Conservation (phyloP, 495 filamentous ascomycete species). For the Penicillium coprophilum region DNA sequence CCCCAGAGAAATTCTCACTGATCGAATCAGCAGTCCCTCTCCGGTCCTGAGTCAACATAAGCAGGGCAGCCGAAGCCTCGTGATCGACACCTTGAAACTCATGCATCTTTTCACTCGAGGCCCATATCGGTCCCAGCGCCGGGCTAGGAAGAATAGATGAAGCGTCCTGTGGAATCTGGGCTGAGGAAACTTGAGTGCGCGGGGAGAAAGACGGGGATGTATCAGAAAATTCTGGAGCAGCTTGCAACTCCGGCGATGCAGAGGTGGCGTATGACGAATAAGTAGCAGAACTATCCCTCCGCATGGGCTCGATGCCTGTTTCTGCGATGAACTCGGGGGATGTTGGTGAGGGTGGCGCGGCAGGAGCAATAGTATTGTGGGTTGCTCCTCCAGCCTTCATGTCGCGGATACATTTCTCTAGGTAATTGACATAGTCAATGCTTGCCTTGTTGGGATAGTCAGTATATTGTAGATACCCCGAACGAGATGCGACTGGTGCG, state of each 20-base stretch:
- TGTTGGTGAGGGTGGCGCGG: slow-evolving; percentile 36
- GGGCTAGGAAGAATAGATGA: slow-evolving; percentile 45
- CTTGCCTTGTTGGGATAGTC: slow-evolving; percentile 65
- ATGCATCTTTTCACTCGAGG: slow-evolving; percentile 27
- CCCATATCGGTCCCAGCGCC: slow-evolving; percentile 36
- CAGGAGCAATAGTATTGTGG: slow-evolving; percentile 10
- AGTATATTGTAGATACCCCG: not conserved
- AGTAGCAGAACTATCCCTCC: slow-evolving; percentile 19
- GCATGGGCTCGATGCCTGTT: slow-evolving; percentile 16
- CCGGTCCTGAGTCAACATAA: slow-evolving; percentile 76
- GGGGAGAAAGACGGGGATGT: slow-evolving; percentile 44
- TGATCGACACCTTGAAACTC: slow-evolving; percentile 57
- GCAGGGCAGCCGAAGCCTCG: slow-evolving; percentile 74
- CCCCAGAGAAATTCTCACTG: slow-evolving; percentile 24
- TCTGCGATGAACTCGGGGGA: slow-evolving; percentile 38
- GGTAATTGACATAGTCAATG: slow-evolving; percentile 94
- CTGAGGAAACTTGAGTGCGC: slow-evolving; percentile 34
- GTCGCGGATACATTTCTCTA: slow-evolving; percentile 83
- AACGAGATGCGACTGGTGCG: slow-evolving; percentile 15
- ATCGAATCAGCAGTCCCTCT: slow-evolving; percentile 44
- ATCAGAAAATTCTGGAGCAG: slow-evolving; percentile 27
- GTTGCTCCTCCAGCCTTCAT: slow-evolving; percentile 62
- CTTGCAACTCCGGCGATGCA: slow-evolving; percentile 38
- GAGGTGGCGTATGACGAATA: slow-evolving; percentile 36
- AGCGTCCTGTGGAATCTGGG: slow-evolving; percentile 27